Conservation (phyloP, 225 moss, liverwort and hornwort genomes). For the Marchantia polymorpha region DNA sequence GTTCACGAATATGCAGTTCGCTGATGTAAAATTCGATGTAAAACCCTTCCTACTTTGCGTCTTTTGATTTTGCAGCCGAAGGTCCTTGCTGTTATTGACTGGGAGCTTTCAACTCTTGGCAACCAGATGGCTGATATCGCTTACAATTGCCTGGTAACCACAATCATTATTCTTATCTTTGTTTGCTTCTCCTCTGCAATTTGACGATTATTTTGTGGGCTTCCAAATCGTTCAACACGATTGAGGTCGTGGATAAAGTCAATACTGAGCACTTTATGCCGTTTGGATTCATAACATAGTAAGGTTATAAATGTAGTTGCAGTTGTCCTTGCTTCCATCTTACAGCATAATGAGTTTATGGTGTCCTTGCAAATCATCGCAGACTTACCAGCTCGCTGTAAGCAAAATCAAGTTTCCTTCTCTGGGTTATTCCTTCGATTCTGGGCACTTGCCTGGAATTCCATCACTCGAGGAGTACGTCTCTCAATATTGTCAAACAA, state of each 20-base stretch:
- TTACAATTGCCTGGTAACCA: constrained; percentile 77
- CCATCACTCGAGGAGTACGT: constrained; percentile 64
- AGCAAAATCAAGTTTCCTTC: constrained; percentile 18
- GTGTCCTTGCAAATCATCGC: constrained; percentile 23
- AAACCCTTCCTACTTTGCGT: background rate
- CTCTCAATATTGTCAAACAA: constrained; percentile 63
- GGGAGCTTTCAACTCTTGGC: constrained; percentile 96
- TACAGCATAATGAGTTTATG: background rate
- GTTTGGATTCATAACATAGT: background rate
- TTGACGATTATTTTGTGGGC: background rate
- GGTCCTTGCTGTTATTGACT: constrained; percentile 88
- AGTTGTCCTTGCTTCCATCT: background rate
- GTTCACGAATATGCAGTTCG: background rate
- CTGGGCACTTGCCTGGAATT: constrained; percentile 55
- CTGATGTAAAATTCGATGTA: background rate
- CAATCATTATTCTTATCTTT: background rate
- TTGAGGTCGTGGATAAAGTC: background rate
- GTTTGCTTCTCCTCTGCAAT: background rate
- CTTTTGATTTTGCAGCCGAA: constrained; percentile 49
- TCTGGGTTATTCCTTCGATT: constrained; percentile 52
- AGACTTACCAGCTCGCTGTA: constrained; percentile 53
- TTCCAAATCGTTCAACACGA: background rate
- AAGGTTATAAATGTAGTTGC: background rate
- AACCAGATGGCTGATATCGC: constrained; percentile 97
- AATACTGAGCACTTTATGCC: background rate